phyloP scores from a whole-genome alignment of 371 early-diverging fungal species.

The Rhizomucor miehei region DNA sequence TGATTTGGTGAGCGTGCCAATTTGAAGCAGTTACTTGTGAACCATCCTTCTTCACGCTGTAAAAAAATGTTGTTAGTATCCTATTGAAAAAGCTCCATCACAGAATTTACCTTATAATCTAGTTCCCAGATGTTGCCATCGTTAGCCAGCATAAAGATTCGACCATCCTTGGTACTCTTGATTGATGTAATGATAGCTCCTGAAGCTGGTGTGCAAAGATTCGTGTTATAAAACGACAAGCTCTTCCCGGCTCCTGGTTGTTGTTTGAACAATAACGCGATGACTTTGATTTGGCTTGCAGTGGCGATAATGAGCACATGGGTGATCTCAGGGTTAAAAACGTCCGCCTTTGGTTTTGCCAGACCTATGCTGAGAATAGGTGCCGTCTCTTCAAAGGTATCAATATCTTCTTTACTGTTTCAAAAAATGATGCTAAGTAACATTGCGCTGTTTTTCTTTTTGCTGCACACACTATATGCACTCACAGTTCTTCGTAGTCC shows the following conservation, averaged over 20 bases:
- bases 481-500: conserved; percentile 73
- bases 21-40: conserved; percentile 73
- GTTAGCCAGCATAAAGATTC: conserved; percentile 86
- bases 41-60: conserved; percentile 78
- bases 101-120: conserved; percentile 64
- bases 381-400: conserved; percentile 76
- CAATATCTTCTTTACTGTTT: conserved; percentile 53
- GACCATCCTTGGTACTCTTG: conserved; percentile 71
- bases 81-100: not conserved
- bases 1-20: conserved; percentile 23
- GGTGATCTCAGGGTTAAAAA: conserved; percentile 78
- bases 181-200: conserved; percentile 76
- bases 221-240: conserved; percentile 64
- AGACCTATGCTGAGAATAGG: conserved; percentile 84
- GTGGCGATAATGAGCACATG: conserved; percentile 87
- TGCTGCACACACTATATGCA: not conserved
- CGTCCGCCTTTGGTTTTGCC: conserved; percentile 67
- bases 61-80: not conserved
- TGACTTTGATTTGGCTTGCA: conserved; percentile 72
- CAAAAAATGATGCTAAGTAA: not conserved
- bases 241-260: conserved; percentile 15
- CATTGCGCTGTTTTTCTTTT: not conserved
- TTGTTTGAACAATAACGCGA: conserved; percentile 60
- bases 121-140: conserved; percentile 90
- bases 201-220: conserved; percentile 72